Conservation (phyloP, 192 early-diverging fungal genomes). For the Backusella circina region DNA sequence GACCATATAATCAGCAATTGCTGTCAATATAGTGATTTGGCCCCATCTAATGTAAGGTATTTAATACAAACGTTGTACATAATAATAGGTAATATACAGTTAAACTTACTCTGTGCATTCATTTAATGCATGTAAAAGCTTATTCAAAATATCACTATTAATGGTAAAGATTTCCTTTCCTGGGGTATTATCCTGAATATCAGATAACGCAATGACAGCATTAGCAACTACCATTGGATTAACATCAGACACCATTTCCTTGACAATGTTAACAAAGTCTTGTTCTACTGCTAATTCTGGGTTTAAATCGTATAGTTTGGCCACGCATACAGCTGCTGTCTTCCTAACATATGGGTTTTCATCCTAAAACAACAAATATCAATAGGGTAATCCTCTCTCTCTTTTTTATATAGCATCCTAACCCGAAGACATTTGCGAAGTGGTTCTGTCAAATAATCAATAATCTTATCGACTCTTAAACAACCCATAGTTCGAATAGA, state of each 20-base stretch:
- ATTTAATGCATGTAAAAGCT: conserved; percentile 91
- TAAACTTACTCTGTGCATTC: conserved; percentile 86
- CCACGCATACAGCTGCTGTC: conserved; percentile 94
- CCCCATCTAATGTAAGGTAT: conserved; percentile 70
- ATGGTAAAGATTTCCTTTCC: conserved; percentile 74
- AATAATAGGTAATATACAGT: neutral
- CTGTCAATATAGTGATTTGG: conserved; percentile 91
- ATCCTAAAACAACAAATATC: conserved; percentile 51
- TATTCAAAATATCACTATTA: conserved; percentile 64
- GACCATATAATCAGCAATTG: conserved; percentile 76
- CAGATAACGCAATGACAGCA: conserved; percentile 85
- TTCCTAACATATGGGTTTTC: conserved; percentile 97
- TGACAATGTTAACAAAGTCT: conserved; percentile 81
- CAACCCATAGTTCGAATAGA: conserved; percentile 99
- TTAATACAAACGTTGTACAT: neutral
- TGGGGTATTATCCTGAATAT: conserved; percentile 79
- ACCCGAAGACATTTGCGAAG: conserved; percentile 83
- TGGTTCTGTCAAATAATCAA: conserved; percentile 91
- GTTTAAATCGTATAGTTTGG: conserved; percentile 92
- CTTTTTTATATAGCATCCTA: neutral
- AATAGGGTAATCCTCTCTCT: neutral
- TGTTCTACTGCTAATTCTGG: conserved; percentile 87
- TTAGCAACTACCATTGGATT: conserved; percentile 99
- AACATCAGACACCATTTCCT: conserved; percentile 88
- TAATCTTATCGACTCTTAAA: conserved; percentile 90